These are phyloP conservation scores for Phytomonas sp. DNA, from an alignment of 208 protist genomes.

Conservation along the genomic window DNA sequence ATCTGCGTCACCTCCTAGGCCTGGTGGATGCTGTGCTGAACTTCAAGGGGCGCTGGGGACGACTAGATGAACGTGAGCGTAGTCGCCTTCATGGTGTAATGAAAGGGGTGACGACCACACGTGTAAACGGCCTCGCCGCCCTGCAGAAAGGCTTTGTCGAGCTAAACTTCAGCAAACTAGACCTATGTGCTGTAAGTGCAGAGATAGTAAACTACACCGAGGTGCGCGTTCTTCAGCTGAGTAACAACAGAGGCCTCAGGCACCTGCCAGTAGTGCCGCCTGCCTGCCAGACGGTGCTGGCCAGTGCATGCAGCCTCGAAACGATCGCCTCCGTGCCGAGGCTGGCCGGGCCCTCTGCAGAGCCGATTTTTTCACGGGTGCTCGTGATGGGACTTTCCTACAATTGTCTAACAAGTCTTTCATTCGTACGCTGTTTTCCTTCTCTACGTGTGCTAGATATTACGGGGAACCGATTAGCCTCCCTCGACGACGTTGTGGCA, in stretches of 20 bases:
- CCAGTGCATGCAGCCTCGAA: constrained; percentile 37
- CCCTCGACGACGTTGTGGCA: constrained; percentile 25
- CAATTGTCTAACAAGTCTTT: constrained; percentile 36
- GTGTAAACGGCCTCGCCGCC: constrained; percentile 14
- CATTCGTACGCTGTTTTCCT: constrained; percentile 42
- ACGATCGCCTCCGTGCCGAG: neutral
- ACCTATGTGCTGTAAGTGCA: constrained; percentile 21
- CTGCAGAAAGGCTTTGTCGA: constrained; percentile 27
- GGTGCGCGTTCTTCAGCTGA: constrained; percentile 41
- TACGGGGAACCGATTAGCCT: constrained; percentile 48
- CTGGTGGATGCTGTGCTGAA: constrained; percentile 23
- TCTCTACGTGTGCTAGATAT: constrained; percentile 59
- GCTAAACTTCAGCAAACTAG: constrained; percentile 38
- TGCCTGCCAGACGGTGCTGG: constrained; percentile 31
- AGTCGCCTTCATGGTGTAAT: constrained; percentile 36
- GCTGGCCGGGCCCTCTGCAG: neutral
- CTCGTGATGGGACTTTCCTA: constrained; percentile 51
- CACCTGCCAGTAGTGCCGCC: constrained; percentile 49
- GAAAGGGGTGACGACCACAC: constrained; percentile 21
- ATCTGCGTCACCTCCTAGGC: constrained; percentile 9
- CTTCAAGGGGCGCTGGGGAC: constrained; percentile 36
- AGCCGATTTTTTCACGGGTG: constrained; percentile 17
- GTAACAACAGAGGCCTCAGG: constrained; percentile 38
- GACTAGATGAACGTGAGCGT: constrained; percentile 28
- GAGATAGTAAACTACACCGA: constrained; percentile 38